These are phyloP conservation scores for Cinchona pubescens DNA, from an alignment of 257 asterid genomes.

Conservation along the genomic window DNA sequence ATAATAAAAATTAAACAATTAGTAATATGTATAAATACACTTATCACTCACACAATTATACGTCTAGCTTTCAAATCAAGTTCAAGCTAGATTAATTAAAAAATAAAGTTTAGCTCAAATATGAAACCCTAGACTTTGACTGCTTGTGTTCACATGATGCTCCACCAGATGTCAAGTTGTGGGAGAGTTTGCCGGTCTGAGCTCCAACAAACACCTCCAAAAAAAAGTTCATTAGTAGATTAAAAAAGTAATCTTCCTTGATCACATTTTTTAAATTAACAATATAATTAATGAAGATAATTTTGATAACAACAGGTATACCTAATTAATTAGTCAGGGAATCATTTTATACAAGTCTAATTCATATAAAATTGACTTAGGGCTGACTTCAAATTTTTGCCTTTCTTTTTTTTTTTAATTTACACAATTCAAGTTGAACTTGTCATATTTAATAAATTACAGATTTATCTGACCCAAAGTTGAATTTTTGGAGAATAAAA, in stretches of 20 bases:
- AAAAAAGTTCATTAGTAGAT: background rate
- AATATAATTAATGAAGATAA: background rate
- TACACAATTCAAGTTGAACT: background rate
- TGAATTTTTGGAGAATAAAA: background rate
- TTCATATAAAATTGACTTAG: background rate
- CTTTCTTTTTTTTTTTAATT: background rate
- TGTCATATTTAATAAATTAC: background rate
- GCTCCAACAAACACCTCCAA: background rate
- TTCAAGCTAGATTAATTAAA: too few species aligned
- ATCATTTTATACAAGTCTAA: background rate
- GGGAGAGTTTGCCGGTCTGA: background rate
- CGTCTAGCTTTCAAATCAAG: too few species aligned
- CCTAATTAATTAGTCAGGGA: background rate
- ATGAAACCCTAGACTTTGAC: background rate
- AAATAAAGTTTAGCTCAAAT: too few species aligned
- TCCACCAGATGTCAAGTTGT: background rate
- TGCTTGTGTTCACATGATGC: background rate
- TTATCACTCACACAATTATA: too few species aligned
- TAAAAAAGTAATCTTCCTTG: background rate
- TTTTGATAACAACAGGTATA: background rate
- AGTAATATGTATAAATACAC: too few species aligned
- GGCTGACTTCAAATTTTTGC: background rate
- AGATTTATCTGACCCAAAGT: background rate
- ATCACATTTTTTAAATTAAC: background rate
- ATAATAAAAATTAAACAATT: too few species aligned